Evolutionary conservation across 148 eudicot genomes (phyloP), one percentile per base, ranked within the genome.

Genomic region (Polygonum aviculare): DNA sequence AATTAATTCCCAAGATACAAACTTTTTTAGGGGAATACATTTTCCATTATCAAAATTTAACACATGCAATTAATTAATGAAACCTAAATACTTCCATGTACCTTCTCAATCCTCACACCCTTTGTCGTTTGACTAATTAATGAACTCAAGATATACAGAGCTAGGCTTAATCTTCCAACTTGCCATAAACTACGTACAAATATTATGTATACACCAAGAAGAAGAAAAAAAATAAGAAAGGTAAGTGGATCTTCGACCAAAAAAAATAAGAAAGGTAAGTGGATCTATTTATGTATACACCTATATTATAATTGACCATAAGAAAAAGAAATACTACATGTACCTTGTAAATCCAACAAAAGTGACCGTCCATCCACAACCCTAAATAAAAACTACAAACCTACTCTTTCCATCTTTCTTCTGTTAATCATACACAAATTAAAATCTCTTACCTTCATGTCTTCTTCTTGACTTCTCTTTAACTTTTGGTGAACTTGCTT

Each of bases 321-420:
- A 60, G 67, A 69, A 69, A 49, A 59, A 60, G 16, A 9, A 76
- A 79, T 54, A 26, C 31, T 67, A 18, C 35, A 22, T 63, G 81
- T 87, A 77, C 83, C 93, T 90, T 91, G 91, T 79, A 86, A 87
- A 91, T 86, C 88, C 91, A 87, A 89, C 93, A 87, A 91, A 89
- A 91, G 96, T 87, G 93, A 91, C 96, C 85, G 83, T 86, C 84
- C 86, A 91, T 87, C 89, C 86, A 86, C 83, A 90, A 86, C 91
- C 89, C 96, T 89, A 89, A 82, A 77, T 79, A 85, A 80, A 74
- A 82, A 9, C 4, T 40, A 26, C 47, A 74, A 87, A 88, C 85
- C 91, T 79, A 87, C 86, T 70, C 60, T 79, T 84, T 15, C 19
- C 21, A 38, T 1, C 48, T 81, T 81, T 83, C 81, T 83, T 81